Conservation (phyloP, 164 flowering plant genomes). For the Brasenia schreberi region DNA sequence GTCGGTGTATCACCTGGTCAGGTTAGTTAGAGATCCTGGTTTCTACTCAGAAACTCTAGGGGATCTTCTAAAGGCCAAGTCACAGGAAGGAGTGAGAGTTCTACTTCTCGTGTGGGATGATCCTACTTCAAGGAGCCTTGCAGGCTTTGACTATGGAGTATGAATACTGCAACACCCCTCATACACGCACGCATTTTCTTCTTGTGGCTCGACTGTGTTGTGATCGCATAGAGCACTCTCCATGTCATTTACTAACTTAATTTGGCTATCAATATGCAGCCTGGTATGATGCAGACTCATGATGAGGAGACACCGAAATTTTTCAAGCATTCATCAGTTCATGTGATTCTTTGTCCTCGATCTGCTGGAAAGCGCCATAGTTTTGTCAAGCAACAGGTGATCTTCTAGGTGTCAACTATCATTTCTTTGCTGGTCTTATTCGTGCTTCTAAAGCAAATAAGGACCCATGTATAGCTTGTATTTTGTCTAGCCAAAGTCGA, state of each 20-base stretch:
- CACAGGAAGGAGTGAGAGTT: conserved; percentile 95
- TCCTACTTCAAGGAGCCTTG: conserved; percentile 81
- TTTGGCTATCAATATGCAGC: conserved; percentile 25
- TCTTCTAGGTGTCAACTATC: background rate
- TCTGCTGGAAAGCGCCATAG: conserved; percentile 83
- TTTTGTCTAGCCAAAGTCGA: too few relatives aligned
- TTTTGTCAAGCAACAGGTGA: conserved; percentile 71
- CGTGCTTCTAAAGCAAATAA: too few relatives aligned
- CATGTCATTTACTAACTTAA: background rate
- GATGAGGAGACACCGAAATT: conserved; percentile 94
- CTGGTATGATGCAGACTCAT: conserved; percentile 89
- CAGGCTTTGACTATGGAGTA: conserved; percentile 32
- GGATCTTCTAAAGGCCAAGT: conserved; percentile 77
- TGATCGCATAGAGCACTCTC: too few relatives aligned
- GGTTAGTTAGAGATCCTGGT: conserved; percentile 27
- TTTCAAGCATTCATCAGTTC: conserved; percentile 92
- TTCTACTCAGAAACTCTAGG: conserved; percentile 33
- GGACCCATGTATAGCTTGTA: too few relatives aligned
- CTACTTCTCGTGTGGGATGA: conserved; percentile 97
- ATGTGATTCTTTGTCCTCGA: conserved; percentile 86
- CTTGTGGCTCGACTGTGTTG: too few relatives aligned
- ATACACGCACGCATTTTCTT: too few relatives aligned
- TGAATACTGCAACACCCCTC: too few relatives aligned
- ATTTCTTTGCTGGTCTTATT: background rate
- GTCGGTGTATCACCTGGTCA: conserved; percentile 92